Percentiles rank a stretch among this genome's conserved stretches.
phyloP scores from a whole-genome alignment of 1,284 basidiomycete genomes.

The Cryptococcus sp. region DNA sequence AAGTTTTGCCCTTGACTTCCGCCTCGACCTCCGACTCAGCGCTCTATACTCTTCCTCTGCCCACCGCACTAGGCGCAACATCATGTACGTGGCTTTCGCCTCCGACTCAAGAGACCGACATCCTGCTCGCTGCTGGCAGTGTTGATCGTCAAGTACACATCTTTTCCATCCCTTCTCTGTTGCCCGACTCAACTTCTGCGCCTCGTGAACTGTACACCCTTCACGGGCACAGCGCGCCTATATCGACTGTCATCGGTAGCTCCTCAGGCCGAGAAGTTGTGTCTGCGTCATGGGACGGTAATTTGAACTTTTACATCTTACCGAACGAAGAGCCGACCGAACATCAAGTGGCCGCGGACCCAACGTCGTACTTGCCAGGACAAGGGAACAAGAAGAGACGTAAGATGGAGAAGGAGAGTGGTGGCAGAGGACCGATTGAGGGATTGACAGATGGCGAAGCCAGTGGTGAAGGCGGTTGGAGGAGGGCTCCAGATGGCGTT shows the following conservation, averaged over 20 bases:
- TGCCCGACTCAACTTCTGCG: conserved; percentile 52
- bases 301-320: conserved; percentile 68
- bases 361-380: conserved; percentile 47
- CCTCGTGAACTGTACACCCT: conserved; percentile 59
- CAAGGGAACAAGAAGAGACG: conserved; percentile 62
- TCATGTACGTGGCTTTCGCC: conserved; percentile 64
- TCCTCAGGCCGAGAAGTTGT: conserved; percentile 63
- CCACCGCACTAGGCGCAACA: conserved; percentile 63
- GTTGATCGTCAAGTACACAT: conserved; percentile 78
- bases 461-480: conserved; percentile 46
- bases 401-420: conserved; percentile 54
- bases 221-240: conserved; percentile 71
- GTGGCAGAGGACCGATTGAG: conserved; percentile 50
- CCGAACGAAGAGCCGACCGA: conserved; percentile 40
- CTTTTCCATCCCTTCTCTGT: conserved; percentile 58
- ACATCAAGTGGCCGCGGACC: conserved; percentile 51
- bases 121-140: conserved; percentile 69
- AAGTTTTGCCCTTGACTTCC: conserved; percentile 62
- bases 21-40: conserved; percentile 22
- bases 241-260: conserved; percentile 67
- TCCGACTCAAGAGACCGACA: conserved; percentile 46
- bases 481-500: conserved; percentile 44
- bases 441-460: conserved; percentile 44
- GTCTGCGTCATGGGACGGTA: conserved; percentile 74
- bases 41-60: conserved; percentile 49